These are phyloP conservation scores for Kurtzmaniella cleridarum DNA, from an alignment of 805 yeast species.

Conservation along the genomic window DNA sequence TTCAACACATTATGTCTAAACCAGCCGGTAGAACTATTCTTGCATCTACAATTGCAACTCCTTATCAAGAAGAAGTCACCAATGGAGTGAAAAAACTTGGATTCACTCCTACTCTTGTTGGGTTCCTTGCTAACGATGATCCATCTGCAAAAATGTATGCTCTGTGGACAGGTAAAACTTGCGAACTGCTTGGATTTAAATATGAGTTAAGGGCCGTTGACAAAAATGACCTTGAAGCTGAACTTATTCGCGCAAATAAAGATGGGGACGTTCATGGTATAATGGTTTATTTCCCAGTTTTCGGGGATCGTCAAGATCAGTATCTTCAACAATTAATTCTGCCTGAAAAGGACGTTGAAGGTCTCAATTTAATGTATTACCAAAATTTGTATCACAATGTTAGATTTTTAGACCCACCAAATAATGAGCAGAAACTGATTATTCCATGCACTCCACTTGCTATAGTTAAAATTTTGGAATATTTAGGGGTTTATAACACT, in stretches of 20 bases:
- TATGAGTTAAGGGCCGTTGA: slow-evolving; percentile 71
- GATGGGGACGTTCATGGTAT: slow-evolving; percentile 81
- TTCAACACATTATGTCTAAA: slow-evolving; percentile 11
- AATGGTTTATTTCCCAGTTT: slow-evolving; percentile 96
- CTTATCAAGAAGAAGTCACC: slow-evolving; percentile 67
- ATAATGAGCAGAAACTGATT: slow-evolving; percentile 67
- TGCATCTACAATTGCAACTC: slow-evolving; percentile 84
- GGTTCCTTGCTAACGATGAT: slow-evolving; percentile 85
- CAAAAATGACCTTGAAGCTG: slow-evolving; percentile 82
- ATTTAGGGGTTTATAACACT: slow-evolving; percentile 79
- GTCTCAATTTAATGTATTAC: slow-evolving; percentile 83
- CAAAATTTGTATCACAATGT: slow-evolving; percentile 94
- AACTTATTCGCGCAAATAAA: slow-evolving; percentile 73
- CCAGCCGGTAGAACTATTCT: slow-evolving; percentile 75
- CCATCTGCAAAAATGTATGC: slow-evolving; percentile 97
- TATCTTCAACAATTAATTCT: slow-evolving; percentile 90
- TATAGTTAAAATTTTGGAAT: slow-evolving; percentile 86
- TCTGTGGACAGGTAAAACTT: slow-evolving; percentile 90
- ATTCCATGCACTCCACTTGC: slow-evolving; percentile 97
- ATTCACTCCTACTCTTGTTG: slow-evolving; percentile 74
- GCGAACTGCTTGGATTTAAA: slow-evolving; percentile 77
- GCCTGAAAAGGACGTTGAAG: slow-evolving; percentile 94
- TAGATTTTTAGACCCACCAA: slow-evolving; percentile 72
- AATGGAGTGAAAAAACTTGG: slow-evolving; percentile 47
- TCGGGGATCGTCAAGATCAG: slow-evolving; percentile 91